phyloP scores from a whole-genome alignment of 179 eudicot species.

The Gypsophila paniculata region DNA sequence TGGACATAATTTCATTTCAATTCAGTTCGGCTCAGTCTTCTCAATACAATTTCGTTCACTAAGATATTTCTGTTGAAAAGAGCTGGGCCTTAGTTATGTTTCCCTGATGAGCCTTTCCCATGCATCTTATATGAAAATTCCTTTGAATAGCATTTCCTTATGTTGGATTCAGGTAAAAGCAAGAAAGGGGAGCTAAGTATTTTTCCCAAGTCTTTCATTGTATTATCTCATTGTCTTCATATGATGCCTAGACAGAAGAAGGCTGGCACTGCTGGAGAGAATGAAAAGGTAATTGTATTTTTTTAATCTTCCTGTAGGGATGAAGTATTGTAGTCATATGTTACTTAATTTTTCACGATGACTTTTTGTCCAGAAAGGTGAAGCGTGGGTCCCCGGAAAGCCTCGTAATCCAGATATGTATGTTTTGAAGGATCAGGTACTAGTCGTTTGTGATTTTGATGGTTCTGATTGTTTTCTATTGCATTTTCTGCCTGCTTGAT shows the following conservation, averaged over 20 bases:
- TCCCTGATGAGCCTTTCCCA: neutral
- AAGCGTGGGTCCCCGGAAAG: slow-evolving; percentile 73
- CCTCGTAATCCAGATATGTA: slow-evolving; percentile 76
- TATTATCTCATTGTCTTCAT: slow-evolving; percentile 88
- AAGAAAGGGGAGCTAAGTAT: slow-evolving; percentile 93
- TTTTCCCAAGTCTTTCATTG: slow-evolving; percentile 63
- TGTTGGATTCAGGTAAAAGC: slow-evolving; percentile 47
- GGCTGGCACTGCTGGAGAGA: slow-evolving; percentile 50
- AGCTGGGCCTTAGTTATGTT: neutral
- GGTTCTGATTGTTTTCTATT: neutral
- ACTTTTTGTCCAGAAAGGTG: slow-evolving; percentile 31
- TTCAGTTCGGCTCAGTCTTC: too few relatives aligned
- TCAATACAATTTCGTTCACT: too few relatives aligned
- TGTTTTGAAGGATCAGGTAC: slow-evolving; percentile 88
- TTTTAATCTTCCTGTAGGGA: neutral
- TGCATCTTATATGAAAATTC: neutral
- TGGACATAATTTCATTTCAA: too few relatives aligned
- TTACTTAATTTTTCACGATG: neutral
- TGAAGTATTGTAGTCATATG: neutral
- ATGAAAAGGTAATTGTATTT: slow-evolving; percentile 36
- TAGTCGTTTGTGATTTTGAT: neutral
- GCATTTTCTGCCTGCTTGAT: neutral
- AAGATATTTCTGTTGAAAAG: too few relatives aligned
- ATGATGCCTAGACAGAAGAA: slow-evolving; percentile 93
- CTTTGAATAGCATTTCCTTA: neutral